Evolutionary conservation across 257 asterid species (phyloP).

Genomic region (Solanum piurae): DNA sequence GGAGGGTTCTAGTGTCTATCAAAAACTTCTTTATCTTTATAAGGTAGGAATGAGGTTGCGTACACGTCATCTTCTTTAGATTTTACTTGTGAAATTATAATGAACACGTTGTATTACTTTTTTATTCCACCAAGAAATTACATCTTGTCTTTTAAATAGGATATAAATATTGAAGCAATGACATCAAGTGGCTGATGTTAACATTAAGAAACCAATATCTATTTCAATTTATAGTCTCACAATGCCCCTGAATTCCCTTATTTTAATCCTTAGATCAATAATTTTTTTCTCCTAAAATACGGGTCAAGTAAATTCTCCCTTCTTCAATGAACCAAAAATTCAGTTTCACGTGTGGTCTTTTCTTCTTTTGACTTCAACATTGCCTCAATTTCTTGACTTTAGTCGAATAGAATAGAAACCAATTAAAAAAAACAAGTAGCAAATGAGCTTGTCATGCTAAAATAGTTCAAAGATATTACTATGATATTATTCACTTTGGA

Average conservation of each 20-base stretch:
- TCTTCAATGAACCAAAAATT: background rate
- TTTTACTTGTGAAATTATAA: background rate
- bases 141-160: background rate
- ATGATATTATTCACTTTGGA: background rate
- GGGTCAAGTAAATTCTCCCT: background rate
- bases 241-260: background rate
- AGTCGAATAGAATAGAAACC: background rate
- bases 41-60: too few relatives aligned
- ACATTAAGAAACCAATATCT: background rate
- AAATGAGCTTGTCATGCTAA: background rate
- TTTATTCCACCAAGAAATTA: background rate
- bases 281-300: background rate
- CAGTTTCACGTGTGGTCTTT: background rate
- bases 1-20: background rate
- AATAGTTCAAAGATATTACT: background rate
- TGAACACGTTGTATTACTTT: background rate
- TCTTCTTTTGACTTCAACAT: background rate
- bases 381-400: background rate
- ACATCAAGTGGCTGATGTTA: background rate
- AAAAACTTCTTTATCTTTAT: background rate
- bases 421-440: background rate
- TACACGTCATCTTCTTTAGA: background rate
- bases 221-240: background rate
- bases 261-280: background rate
- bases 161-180: background rate